Conservation (phyloP, 306 rosid genomes). For the Castanea crenata region DNA sequence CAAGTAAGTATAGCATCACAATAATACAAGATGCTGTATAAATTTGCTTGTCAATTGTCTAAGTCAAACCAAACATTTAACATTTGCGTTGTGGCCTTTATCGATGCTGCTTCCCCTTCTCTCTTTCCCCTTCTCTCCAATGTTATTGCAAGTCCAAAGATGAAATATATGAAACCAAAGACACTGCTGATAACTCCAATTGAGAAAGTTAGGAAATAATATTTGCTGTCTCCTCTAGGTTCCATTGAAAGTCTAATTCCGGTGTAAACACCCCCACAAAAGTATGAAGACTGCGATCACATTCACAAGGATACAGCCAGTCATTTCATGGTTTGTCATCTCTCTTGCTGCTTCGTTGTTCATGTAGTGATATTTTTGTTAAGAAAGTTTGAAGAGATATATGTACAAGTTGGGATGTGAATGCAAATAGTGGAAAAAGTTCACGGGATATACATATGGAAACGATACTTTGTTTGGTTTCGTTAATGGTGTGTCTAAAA, state of each 20-base stretch:
- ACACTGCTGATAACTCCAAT: constrained; percentile 23
- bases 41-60: no score
- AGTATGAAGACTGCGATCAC: constrained; percentile 26
- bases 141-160: constrained; percentile 23
- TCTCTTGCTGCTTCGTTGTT: constrained; percentile 12
- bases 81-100: not conserved
- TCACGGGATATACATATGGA: not conserved
- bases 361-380: not conserved
- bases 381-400: not conserved
- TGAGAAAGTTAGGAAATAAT: constrained; percentile 28
- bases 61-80: constrained; percentile 20
- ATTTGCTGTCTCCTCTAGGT: constrained; percentile 23
- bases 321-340: not conserved
- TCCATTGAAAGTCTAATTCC: constrained; percentile 28
- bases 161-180: constrained; percentile 22
- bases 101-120: not conserved
- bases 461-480: not conserved
- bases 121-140: constrained; percentile 17
- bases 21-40: not conserved
- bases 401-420: not conserved
- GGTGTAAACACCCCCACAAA: constrained; percentile 17
- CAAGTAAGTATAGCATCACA: not conserved
- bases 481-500: not conserved
- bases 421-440: not conserved
- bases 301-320: constrained; percentile 14